Base-by-base conservation (phyloP, 1,284 basidiomycete species). In the Boletus semigastroideus region DNA sequence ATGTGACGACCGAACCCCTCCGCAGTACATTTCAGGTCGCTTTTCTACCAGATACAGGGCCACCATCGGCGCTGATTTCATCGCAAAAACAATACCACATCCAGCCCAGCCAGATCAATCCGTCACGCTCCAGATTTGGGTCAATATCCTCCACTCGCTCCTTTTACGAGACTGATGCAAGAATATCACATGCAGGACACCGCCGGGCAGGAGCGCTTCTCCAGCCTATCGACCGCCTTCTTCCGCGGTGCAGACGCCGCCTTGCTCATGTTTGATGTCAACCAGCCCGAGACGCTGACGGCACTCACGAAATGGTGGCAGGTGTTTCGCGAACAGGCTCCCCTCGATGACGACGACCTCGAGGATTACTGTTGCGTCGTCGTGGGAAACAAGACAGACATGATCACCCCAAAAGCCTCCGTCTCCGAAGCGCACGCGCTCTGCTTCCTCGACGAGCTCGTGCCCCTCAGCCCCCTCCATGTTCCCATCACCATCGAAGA, bases 51-150 rank as follows among this genome's bases (percentile, higher is more conserved):
- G 82, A 3, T 92, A 92, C 68, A 76, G 87, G 50, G 86, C 90
- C 5, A 92, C 90, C 3, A 92, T 93, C 46, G 90, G 90, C 14
- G 85, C 87, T 19, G 90, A 93, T 70, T 93, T 92, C 53, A 85
- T 90, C 42, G 79, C 83, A 0, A 90, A 89, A 67, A 81, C 79
- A 0, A 59, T 90, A 12, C 80, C 84, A 2, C 82, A 86, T 64
- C 78, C 83, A 48, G 75, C 63, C 11, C 73, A 74, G 44, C 72
- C 74, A 40, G 77, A 74, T 3, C 78, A 87, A 56, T 66, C 72
- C 2, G 78, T 90, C 6, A 79, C 79, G 9, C 72, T 92, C 56
- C 87, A 91, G 66, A 88, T 92, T 55, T 93, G 90, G 90, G 88
- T 87, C 60, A 59, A 74, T 77, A 55, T 57, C 48, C 16, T 49